phyloP scores from a whole-genome alignment of 306 rosid species.

The Pyrus communis region DNA sequence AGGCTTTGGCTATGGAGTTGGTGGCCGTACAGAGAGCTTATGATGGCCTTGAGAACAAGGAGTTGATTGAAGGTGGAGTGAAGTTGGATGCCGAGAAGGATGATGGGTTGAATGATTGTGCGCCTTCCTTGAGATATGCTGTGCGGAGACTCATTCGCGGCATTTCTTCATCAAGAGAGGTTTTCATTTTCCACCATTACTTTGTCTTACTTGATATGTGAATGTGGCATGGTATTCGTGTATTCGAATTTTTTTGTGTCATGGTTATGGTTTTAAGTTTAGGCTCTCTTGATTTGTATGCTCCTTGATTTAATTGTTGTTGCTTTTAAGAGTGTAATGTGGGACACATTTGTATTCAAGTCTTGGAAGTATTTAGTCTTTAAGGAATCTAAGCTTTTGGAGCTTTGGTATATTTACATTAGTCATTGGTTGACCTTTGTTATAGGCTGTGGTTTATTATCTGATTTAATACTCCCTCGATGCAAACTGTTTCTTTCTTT shows the following conservation, averaged over 20 bases:
- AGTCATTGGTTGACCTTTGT: too few relatives aligned
- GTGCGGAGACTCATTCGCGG: slow-evolving; percentile 85
- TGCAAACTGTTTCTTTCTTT: too few relatives aligned
- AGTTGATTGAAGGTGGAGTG: slow-evolving; percentile 44
- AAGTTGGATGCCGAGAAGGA: slow-evolving; percentile 88
- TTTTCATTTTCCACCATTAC: slow-evolving; percentile 2
- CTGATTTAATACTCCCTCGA: too few relatives aligned
- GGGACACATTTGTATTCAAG: too few relatives aligned
- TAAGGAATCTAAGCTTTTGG: too few relatives aligned
- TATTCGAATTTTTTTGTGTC: neutral
- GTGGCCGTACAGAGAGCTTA: slow-evolving; percentile 68
- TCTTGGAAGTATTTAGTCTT: too few relatives aligned
- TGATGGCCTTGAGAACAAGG: slow-evolving; percentile 50
- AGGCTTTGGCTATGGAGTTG: slow-evolving; percentile 63
- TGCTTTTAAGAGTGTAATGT: too few relatives aligned
- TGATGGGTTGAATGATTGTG: slow-evolving; percentile 86
- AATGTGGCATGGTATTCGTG: neutral
- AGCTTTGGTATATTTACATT: too few relatives aligned
- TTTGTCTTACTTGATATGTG: neutral
- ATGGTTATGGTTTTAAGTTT: neutral
- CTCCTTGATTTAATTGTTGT: too few relatives aligned
- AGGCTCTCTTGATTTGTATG: neutral
- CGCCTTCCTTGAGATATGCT: slow-evolving; percentile 93
- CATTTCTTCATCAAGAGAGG: slow-evolving; percentile 94
- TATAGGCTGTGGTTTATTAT: too few relatives aligned